Evolutionary conservation across 768 basidiomycete genomes (phyloP), one percentile per base, ranked within the genome.

Genomic region (Udeniomyces megalosporus): DNA sequence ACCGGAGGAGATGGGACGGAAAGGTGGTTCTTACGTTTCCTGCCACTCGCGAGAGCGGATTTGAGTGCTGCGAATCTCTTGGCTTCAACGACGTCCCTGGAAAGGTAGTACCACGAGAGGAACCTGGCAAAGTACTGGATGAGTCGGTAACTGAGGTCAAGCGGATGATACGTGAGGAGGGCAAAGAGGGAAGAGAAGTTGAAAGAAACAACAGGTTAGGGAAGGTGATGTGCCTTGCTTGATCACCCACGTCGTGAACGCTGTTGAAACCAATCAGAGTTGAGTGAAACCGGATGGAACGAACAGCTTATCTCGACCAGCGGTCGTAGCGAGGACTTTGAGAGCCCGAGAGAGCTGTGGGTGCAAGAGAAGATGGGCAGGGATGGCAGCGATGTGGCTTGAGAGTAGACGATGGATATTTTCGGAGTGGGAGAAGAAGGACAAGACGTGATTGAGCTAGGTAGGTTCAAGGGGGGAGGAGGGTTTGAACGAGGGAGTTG

Each of bases 111-210:
- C 86, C 86, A 97, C 1, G 88, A 84, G 66, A 88, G 81, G 71
- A 96, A 83, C 47, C 92, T 83, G 35, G 92, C 79, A 67, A 88
- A 83, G 75, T 90, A 96, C 76, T 99, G 95, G 58, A 90, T 72
- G 24, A 86, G 81, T 67, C 93, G 84, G 75, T 96, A 97, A 17
- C 82, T 77, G 46, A n/a, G 8, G 20, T 47, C 5, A 17, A 24
- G 46, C 20, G 46, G 17, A 17, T 47, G 45, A 61, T 60, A 67
- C n/a, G 62, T 35, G 20, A 22, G 24, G n/a, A 47, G 11, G 29
- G 35, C 42, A 35, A 42, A 20, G 32, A 11, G 55, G 44, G 48
- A 54, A 50, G 63, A 49, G 54, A n/a, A 29, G 44, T 20, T 24
- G 32, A 2, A 22, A 28, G 17, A 24, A 42, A 31, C 31, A 42